Evolutionary conservation across 208 protist genomes (phyloP).

Genomic region (Trypanosoma cruzi): DNA sequence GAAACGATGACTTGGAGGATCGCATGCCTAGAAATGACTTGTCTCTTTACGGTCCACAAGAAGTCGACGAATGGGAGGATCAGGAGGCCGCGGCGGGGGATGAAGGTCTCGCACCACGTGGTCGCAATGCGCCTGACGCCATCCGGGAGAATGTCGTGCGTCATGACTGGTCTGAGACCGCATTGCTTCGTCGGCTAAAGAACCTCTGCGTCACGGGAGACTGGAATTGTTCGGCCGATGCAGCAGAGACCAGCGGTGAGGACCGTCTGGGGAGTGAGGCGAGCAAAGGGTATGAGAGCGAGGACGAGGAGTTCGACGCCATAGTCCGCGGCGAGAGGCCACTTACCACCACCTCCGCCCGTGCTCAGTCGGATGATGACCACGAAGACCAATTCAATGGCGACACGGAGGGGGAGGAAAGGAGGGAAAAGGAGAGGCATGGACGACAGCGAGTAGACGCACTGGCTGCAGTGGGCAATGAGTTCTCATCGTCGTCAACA

Average conservation of each 20-base stretch:
- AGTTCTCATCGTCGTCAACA: not conserved
- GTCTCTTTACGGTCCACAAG: slow-evolving; percentile 29
- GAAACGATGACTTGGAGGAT: not conserved
- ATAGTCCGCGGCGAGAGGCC: slow-evolving; percentile 65
- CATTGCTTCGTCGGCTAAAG: slow-evolving; percentile 76
- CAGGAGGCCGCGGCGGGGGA: slow-evolving; percentile 31
- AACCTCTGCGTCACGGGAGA: slow-evolving; percentile 96
- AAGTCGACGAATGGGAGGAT: slow-evolving; percentile 43
- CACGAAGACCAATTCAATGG: slow-evolving; percentile 18
- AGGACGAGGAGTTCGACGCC: slow-evolving; percentile 86
- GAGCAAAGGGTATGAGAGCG: slow-evolving; percentile 85
- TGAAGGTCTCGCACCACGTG: slow-evolving; percentile 52
- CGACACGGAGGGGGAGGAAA: not conserved
- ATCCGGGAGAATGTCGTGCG: slow-evolving; percentile 47
- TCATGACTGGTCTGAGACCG: slow-evolving; percentile 55
- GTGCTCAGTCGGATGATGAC: slow-evolving; percentile 41
- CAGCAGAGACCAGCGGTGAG: slow-evolving; percentile 33
- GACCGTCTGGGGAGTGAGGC: slow-evolving; percentile 35
- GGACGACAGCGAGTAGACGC: slow-evolving; percentile 24
- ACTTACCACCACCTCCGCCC: slow-evolving; percentile 6
- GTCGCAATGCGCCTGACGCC: slow-evolving; percentile 60
- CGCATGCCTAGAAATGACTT: slow-evolving; percentile 26
- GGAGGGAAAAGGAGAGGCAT: not conserved
- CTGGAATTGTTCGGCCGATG: slow-evolving; percentile 59
- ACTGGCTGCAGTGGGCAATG: slow-evolving; percentile 32